These are phyloP conservation scores for Penicillium brevicompactum DNA, from an alignment of 2,329 filamentous ascomycete species.

Conservation along the genomic window DNA sequence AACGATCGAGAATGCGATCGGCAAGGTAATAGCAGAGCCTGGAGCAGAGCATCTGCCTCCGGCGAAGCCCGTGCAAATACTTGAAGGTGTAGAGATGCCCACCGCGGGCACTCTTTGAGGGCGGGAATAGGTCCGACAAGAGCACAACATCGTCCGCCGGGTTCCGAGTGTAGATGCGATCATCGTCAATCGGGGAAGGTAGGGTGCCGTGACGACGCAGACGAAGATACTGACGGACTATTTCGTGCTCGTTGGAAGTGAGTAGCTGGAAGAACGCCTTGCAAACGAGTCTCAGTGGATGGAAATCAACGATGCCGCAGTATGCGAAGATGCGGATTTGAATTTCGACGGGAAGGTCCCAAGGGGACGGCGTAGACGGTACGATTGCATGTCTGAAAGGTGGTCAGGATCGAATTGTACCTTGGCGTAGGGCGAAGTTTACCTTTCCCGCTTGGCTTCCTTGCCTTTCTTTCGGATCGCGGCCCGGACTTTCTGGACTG, in stretches of 20 bases:
- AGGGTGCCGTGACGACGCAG: conserved; percentile 46
- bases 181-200: conserved; percentile 40
- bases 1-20: conserved; percentile 44
- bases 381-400: conserved; percentile 23
- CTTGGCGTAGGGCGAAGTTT: background rate
- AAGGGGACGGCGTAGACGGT: conserved; percentile 32
- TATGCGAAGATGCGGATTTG: conserved; percentile 45
- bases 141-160: conserved; percentile 48
- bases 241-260: conserved; percentile 40
- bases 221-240: conserved; percentile 45
- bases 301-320: conserved; percentile 41
- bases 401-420: background rate
- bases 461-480: conserved; percentile 33
- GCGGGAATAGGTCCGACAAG: conserved; percentile 47
- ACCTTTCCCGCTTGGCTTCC: conserved; percentile 21
- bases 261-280: conserved; percentile 41
- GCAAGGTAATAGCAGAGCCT: conserved; percentile 44
- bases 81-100: conserved; percentile 45
- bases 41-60: conserved; percentile 42
- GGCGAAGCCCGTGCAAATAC: conserved; percentile 41
- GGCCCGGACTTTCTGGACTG: conserved; percentile 37
- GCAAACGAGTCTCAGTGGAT: conserved; percentile 42
- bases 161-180: conserved; percentile 41
- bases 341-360: conserved; percentile 46
- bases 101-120: conserved; percentile 37